phyloP scores from a whole-genome alignment of 108 stramenopile genomes.

The Ochromonas danica region DNA sequence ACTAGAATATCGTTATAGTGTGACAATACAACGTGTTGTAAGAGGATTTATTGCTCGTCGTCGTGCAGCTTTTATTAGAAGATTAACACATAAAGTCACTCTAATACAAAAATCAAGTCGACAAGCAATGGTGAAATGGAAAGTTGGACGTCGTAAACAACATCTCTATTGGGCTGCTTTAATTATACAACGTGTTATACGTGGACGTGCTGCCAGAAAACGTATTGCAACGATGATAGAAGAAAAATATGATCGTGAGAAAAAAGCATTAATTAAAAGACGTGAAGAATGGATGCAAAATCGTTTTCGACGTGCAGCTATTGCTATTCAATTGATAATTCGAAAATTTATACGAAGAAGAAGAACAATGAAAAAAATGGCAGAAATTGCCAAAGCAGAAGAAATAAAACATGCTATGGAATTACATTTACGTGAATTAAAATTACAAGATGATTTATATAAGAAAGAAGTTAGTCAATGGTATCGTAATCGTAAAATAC shows the following conservation, averaged over 20 bases:
- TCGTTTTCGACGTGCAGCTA: not conserved
- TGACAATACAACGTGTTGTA: not conserved
- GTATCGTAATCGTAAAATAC: not conserved
- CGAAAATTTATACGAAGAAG: slow-evolving; percentile 10
- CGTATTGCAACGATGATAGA: slow-evolving; percentile 10
- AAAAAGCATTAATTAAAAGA: not conserved
- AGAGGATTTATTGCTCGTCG: slow-evolving; percentile 6
- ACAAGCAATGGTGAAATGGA: not conserved
- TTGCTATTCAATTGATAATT: not conserved
- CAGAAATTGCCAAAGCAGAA: not conserved
- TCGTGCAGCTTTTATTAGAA: not conserved
- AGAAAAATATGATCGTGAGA: not conserved
- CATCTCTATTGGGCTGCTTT: not conserved
- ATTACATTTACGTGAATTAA: not conserved
- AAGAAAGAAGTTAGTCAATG: not conserved
- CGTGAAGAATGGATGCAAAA: slow-evolving; percentile 3
- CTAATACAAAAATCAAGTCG: not conserved
- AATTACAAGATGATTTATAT: not conserved
- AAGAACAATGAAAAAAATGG: not conserved
- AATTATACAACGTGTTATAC: not conserved
- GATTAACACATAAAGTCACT: not conserved
- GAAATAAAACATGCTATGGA: not conserved
- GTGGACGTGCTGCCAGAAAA: not conserved
- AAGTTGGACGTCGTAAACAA: not conserved
- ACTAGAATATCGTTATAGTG: not conserved